Evolutionary conservation across 176 grass and related monocot genomes (phyloP), one percentile per base, ranked within the genome.

Genomic region (Carex scoparia): DNA sequence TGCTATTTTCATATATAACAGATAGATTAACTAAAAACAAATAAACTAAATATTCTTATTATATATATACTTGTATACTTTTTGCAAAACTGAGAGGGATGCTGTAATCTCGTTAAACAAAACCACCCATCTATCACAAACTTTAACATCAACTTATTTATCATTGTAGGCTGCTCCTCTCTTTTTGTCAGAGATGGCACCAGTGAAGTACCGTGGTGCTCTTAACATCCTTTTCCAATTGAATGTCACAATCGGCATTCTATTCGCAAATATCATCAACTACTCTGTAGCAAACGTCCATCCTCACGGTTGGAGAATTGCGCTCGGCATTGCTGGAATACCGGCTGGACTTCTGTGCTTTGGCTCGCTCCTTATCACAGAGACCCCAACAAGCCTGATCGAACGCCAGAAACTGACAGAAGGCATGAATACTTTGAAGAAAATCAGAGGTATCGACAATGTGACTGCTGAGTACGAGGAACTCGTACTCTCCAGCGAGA

Each of bases 161-260:
- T 71, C 49, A 13, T 59, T 59, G 64, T 60, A 94, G 93, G 93
- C 93, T 5, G 90, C 87, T 15, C 93, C 93, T 19, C 87, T 95
- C 3, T 95, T 92, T 64, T 78, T 95, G 1, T 90, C 93, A 0
- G 93, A 95, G 87, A 88, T 95, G 14, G 90, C 93, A 19, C 93
- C 90, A 0, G 85, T 84, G 2, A 87, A 81, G 61, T 61, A 88
- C 86, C 93, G 93, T 3, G 93, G 93, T 9, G 93, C 75, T 38
- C 88, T 95, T 65, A 92, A 95, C 84, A 92, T 92, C 81, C 81
- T 95, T 55, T 95, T 95, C 86, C 93, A 95, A 81, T 89, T 94
- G 70, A 79, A 92, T 49, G 90, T 92, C 19, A 92, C 90, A 15
- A 10, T 90, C n/a, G 90, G 93, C 0, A 94, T 94, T 85, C 88